These are phyloP conservation scores for Xylogone sp. DNA, from an alignment of 2,329 filamentous ascomycete genomes.

Conservation along the genomic window DNA sequence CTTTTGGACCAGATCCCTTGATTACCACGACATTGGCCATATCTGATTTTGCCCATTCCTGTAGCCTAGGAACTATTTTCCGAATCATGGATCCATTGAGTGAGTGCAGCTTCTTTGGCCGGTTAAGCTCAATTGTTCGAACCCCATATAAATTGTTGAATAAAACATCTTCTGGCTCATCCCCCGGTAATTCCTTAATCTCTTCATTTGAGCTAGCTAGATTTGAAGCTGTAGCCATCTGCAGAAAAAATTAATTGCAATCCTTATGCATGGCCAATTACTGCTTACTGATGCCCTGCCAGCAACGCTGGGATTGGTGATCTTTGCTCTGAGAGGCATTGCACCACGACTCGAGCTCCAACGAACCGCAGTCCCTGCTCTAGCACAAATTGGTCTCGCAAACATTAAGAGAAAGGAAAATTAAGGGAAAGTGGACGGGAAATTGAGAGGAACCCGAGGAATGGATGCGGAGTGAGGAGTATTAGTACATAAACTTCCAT, in stretches of 20 bases:
- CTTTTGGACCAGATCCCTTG: constrained; percentile 80
- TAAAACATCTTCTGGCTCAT: constrained; percentile 85
- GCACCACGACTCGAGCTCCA: constrained; percentile 38
- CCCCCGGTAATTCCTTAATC: constrained; percentile 38
- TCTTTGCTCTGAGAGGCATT: constrained; percentile 82
- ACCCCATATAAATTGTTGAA: constrained; percentile 88
- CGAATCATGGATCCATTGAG: constrained; percentile 91
- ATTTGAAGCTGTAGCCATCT: constrained; percentile 35
- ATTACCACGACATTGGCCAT: constrained; percentile 90
- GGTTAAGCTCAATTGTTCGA: constrained; percentile 89
- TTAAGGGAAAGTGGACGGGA: constrained; percentile 5
- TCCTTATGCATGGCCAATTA: constrained; percentile 12
- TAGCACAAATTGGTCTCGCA: constrained; percentile 47
- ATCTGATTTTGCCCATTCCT: constrained; percentile 94
- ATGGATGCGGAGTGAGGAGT: constrained; percentile 14
- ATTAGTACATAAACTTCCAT: not conserved
- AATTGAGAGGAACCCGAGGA: constrained; percentile 6
- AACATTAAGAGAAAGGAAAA: constrained; percentile 46
- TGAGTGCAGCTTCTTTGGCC: constrained; percentile 86
- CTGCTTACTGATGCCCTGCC: constrained; percentile 47
- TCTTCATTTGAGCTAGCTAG: constrained; percentile 17
- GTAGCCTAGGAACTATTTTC: constrained; percentile 85
- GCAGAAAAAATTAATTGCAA: constrained; percentile 10
- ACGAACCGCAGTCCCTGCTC: constrained; percentile 50
- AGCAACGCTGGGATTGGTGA: constrained; percentile 56